Evolutionary conservation across 805 yeast genomes (phyloP).

Genomic region (Metschnikowia vanudenii): DNA sequence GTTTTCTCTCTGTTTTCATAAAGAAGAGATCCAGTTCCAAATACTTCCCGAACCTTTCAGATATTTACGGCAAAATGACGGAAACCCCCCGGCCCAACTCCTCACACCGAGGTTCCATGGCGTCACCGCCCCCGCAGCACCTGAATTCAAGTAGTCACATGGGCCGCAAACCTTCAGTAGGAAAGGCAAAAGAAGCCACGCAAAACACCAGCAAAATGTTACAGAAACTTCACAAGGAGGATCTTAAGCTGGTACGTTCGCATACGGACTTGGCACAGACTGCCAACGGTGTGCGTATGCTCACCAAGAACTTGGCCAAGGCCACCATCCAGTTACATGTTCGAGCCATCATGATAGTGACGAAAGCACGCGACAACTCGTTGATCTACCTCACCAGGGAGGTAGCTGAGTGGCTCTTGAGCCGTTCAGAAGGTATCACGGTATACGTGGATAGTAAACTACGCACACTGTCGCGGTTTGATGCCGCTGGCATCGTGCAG

Average conservation of each 20-base stretch:
- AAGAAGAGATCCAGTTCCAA: too few relatives aligned
- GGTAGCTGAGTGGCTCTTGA: constrained; percentile 72
- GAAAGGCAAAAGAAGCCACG: constrained; percentile 8
- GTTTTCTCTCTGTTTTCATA: too few relatives aligned
- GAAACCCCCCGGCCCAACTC: constrained; percentile 6
- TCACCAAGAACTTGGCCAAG: constrained; percentile 67
- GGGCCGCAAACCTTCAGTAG: constrained; percentile 9
- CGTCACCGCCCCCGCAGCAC: constrained; percentile 2
- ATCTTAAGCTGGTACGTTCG: constrained; percentile 55
- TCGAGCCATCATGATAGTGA: constrained; percentile 72
- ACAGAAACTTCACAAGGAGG: constrained; percentile 35
- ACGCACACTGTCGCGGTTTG: constrained; percentile 60
- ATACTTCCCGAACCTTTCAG: too few relatives aligned
- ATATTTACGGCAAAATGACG: too few relatives aligned
- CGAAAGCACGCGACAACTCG: constrained; percentile 86
- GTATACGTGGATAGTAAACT: constrained; percentile 77
- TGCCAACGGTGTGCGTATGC: constrained; percentile 74
- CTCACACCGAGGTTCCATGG: not conserved
- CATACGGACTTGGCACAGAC: constrained; percentile 78
- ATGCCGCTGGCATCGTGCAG: constrained; percentile 49
- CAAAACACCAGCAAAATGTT: constrained; percentile 18
- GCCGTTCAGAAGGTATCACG: constrained; percentile 32
- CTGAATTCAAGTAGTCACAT: not conserved
- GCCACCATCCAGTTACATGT: constrained; percentile 73
- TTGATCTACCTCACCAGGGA: constrained; percentile 74